phyloP scores from a whole-genome alignment of 495 filamentous ascomycete species.

The Penicillium manginii region DNA sequence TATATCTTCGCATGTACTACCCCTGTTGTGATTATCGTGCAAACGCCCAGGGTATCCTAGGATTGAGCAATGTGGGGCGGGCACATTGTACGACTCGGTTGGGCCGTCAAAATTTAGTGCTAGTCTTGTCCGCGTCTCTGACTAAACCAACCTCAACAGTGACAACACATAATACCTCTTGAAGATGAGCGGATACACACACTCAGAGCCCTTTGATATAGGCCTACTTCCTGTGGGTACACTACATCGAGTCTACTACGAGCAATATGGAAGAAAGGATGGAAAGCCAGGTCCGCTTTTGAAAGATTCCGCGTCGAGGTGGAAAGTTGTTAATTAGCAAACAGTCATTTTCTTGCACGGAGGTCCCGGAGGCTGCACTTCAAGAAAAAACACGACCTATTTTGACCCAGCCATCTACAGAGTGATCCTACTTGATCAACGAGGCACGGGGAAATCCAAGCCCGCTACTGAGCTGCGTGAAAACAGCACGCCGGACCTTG shows the following conservation, averaged over 20 bases:
- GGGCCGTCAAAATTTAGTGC: too few species aligned
- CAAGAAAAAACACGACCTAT: slow-evolving; percentile 39
- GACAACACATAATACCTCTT: not conserved
- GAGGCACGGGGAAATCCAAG: slow-evolving; percentile 47
- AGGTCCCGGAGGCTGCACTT: slow-evolving; percentile 45
- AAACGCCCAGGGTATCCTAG: too few species aligned
- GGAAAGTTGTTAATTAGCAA: not conserved
- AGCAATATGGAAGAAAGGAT: slow-evolving; percentile 45
- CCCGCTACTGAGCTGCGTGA: slow-evolving; percentile 42
- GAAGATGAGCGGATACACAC: slow-evolving; percentile 21
- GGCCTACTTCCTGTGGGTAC: slow-evolving; percentile 38
- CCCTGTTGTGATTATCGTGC: too few species aligned
- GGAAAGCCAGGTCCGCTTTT: slow-evolving; percentile 28
- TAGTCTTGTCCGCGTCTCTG: too few species aligned
- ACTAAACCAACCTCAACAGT: too few species aligned
- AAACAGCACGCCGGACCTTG: slow-evolving; percentile 47
- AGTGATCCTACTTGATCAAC: slow-evolving; percentile 51
- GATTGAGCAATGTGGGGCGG: too few species aligned
- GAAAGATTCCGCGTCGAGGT: slow-evolving; percentile 6
- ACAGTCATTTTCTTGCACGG: slow-evolving; percentile 50
- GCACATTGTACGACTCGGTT: too few species aligned
- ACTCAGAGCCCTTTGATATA: slow-evolving; percentile 25
- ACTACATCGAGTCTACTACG: slow-evolving; percentile 46
- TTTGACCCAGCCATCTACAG: slow-evolving; percentile 50
- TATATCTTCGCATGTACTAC: too few species aligned